Evolutionary conservation across 805 yeast genomes (phyloP).

Genomic region (Starmerella geochares): DNA sequence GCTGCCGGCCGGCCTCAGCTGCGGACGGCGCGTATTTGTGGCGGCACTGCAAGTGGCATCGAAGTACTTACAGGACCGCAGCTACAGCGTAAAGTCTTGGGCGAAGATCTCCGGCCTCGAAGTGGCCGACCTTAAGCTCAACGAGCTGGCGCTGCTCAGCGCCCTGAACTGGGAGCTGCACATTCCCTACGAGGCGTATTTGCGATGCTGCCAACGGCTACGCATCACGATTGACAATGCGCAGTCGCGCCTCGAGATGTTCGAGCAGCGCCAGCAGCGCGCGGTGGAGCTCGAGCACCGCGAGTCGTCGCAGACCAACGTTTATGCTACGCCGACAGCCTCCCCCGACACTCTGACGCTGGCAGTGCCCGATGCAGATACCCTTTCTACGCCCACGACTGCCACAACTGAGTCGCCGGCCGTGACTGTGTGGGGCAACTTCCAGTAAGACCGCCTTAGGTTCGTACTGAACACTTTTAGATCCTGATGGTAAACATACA

Average conservation of each 20-base stretch:
- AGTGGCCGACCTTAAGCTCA: constrained; percentile 38
- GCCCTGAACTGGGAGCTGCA: constrained; percentile 49
- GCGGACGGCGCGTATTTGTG: constrained; percentile 60
- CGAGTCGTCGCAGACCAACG: background rate
- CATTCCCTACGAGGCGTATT: constrained; percentile 35
- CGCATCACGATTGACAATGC: constrained; percentile 2
- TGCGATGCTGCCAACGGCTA: constrained; percentile 17
- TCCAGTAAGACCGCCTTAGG: no score
- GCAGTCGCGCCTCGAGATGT: background rate
- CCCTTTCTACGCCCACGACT: background rate
- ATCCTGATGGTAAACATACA: no score
- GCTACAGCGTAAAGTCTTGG: constrained; percentile 63
- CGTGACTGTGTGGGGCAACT: background rate
- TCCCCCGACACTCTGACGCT: background rate
- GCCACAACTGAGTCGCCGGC: background rate
- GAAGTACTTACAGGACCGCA: constrained; percentile 64
- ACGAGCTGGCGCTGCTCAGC: constrained; percentile 47
- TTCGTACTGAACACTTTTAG: no score
- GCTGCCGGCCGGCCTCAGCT: constrained; percentile 25
- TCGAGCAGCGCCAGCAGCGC: background rate
- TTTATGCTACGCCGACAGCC: constrained; percentile 3
- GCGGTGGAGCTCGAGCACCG: background rate
- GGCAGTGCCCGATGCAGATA: background rate
- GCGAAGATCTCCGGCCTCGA: constrained; percentile 59
- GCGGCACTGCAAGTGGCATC: constrained; percentile 60